Evolutionary conservation across 129 eudicot species (phyloP), one percentile per base, ranked within the genome.

Genomic region (Escallonia rubra): DNA sequence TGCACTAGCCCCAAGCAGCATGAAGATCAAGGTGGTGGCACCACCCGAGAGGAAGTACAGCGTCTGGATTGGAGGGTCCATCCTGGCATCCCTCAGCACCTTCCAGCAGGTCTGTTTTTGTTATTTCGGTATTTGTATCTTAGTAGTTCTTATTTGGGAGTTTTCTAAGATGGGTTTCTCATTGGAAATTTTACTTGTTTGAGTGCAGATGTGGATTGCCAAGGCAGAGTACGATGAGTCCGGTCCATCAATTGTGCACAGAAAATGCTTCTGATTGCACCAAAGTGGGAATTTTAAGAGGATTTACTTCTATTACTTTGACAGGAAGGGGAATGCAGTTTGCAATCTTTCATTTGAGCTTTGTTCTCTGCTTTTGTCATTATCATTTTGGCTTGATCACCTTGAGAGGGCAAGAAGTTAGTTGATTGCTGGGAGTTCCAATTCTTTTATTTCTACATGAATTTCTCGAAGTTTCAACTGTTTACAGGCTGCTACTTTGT

Each of bases 41-140:
- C 91, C 91, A 16, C 91, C 91, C 0, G 91, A 85, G 77, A 82
- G 91, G 61, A 85, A 85, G 74, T 85, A 85, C 81, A 85, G 91
- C 79, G 91, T 85, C 74, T 85, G 91, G 95, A 87, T 87, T 6
- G 95, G 95, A 71, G 95, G 95, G 44, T 83, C 89, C 63, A 83
- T 87, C 70, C 70, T 87, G 73, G 95, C 95, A 8, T 87, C 95
- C 6, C 95, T 87, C 75, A 87, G 95, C 76, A 87, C 95, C 65
- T 87, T 87, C 90, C 95, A 87, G 70, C 95, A 87, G 95, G 95
- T 87, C 57, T 45, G 74, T 57, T 55, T 44, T 7, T 38, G 10
- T 23, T 11, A 3, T 66, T 9, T 64, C 10, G 4, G 34, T n/a
- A 16, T 10, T 59, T 14, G 41, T 23, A 23, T 23, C 34, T 23